Evolutionary conservation across 2,329 filamentous ascomycete genomes (phyloP), one percentile per base, ranked within the genome.

Genomic region (Fusarium nematophilum): DNA sequence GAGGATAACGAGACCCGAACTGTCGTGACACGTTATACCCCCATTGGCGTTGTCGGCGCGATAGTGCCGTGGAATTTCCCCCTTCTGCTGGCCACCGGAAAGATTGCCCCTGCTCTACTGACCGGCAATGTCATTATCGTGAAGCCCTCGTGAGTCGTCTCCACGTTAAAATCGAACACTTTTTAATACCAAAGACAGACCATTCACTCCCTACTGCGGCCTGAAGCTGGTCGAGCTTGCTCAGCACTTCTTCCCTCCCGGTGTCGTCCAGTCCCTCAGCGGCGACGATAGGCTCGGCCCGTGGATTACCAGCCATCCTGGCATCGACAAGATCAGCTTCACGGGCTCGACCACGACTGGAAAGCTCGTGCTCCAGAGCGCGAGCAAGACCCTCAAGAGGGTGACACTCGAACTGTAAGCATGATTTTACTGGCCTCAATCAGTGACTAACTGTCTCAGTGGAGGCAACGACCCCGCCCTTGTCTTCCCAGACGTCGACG

Each of bases 401-500:
- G 79, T 86, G 15, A 86, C 83, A 1, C 79, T 89, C 11, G 86
- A 89, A 71, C 79, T 88, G 70, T 71, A 46, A 59, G 62, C 10
- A 9, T 17, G n/a, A 5, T 3, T 0, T 2, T 8, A 0, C 1
- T 5, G 2, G n/a, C 13, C 9, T 14, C 6, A 27, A 2, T 9
- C 46, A 33, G 5, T 18, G 83, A 14, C 59, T 21, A 2, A 1
- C 1, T 3, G 0, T 0, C n/a, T 3, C 29, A 68, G 65, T 10
- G 66, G 85, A 30, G 86, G 85, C 26, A 88, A 88, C 64, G 84
- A 88, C 57, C 79, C 85, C 1, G 81, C 83, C n/a, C 85, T 88
- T 60, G 76, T 88, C 29, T 78, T 81, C 26, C 79, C 79, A 0
- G 85, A 88, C 58, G 83, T 87, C 6, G 82, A 88, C 52, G 74